These are phyloP conservation scores for Xylaria sp. DNA, from an alignment of 2,329 filamentous ascomycete species.

Conservation along the genomic window DNA sequence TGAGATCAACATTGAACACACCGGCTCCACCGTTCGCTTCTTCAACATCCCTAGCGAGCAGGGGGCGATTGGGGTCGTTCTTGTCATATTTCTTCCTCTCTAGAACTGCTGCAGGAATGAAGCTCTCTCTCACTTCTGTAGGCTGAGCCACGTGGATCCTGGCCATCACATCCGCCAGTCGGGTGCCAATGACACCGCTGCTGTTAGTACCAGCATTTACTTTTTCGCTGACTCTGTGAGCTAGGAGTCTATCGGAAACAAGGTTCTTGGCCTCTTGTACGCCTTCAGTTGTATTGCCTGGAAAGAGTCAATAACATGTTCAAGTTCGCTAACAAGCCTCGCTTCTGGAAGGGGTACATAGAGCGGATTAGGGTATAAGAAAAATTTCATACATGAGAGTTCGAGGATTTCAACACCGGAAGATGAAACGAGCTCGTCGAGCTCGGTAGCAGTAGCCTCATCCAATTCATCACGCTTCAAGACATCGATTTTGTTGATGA, in stretches of 20 bases:
- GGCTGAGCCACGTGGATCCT: conserved; percentile 98
- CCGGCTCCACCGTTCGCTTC: conserved; percentile 93
- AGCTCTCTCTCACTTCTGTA: conserved; percentile 81
- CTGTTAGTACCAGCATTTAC: conserved; percentile 88
- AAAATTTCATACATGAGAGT: conserved; percentile 73
- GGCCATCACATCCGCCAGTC: conserved; percentile 89
- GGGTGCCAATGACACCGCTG: conserved; percentile 79
- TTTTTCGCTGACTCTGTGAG: conserved; percentile 94
- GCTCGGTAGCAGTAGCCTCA: conserved; percentile 77
- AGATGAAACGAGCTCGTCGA: conserved; percentile 83
- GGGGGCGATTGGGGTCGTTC: conserved; percentile 83
- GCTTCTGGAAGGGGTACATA: not conserved
- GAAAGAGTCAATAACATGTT: conserved; percentile 15
- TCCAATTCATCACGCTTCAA: conserved; percentile 88
- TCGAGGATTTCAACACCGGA: conserved; percentile 93
- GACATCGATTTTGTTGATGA: conserved; percentile 98
- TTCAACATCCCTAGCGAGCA: conserved; percentile 86
- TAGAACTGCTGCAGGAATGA: conserved; percentile 87
- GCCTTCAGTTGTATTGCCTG: conserved; percentile 84
- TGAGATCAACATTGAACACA: conserved; percentile 94
- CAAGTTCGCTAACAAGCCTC: not conserved
- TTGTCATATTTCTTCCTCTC: conserved; percentile 89
- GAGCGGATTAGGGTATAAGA: not conserved
- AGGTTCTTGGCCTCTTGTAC: conserved; percentile 95
- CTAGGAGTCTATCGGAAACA: conserved; percentile 91